Evolutionary conservation across 306 rosid genomes (phyloP).

Genomic region (Inga laurina): DNA sequence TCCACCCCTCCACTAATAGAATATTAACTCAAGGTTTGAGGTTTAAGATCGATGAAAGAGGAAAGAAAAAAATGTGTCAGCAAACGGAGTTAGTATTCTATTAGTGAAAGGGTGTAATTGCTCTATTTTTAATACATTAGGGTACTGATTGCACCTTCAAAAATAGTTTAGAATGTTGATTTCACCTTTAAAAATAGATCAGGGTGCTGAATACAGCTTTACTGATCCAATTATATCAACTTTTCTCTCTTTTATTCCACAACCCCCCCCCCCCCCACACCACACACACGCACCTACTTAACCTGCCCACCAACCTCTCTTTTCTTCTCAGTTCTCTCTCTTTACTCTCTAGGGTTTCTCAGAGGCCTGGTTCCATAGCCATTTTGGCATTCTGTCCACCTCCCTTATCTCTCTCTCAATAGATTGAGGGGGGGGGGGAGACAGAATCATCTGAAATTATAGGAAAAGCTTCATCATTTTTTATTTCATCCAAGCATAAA

Average conservation of each 20-base stretch:
- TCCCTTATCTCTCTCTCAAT: slow-evolving; percentile 32
- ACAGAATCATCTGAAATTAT: not conserved
- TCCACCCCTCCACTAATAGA: no score
- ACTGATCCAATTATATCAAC: not conserved
- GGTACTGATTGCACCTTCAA: no score
- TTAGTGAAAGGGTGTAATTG: no score
- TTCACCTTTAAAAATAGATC: no score
- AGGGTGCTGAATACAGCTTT: no score
- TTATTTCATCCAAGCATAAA: not conserved
- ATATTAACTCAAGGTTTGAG: no score
- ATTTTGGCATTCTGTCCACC: slow-evolving; percentile 92
- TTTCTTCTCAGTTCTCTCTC: not conserved
- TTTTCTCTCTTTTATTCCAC: not conserved
- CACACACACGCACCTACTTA: not conserved
- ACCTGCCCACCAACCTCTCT: not conserved
- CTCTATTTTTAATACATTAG: no score
- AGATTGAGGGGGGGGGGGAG: not conserved
- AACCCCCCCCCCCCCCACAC: not conserved
- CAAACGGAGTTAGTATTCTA: no score
- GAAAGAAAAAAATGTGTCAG: no score
- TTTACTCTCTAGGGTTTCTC: slow-evolving; percentile 63
- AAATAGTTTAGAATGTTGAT: no score
- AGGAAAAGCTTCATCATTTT: not conserved
- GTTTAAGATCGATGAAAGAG: no score
- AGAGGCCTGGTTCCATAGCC: slow-evolving; percentile 64